Evolutionary conservation across 441 rosid genomes (phyloP), one percentile per base, ranked within the genome.

Genomic region (Erodium texanum): DNA sequence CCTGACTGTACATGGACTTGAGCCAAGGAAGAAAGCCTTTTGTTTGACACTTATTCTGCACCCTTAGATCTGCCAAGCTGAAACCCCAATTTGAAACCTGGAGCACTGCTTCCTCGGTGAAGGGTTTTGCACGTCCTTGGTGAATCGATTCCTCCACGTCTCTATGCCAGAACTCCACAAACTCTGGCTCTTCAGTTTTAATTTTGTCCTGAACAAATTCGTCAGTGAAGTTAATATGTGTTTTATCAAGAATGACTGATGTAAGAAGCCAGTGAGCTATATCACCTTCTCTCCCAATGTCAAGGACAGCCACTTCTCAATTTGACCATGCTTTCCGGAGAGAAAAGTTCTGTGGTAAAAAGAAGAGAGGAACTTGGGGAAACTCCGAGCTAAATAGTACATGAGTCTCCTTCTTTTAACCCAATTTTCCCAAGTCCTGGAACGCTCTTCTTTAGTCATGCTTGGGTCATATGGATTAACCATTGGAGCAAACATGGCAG

Each of bases 71-170:
- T 5, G 82, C 73, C 67, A 87, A 74, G 75, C 71, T 80, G 73
- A 87, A 85, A 15, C 87, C 87, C 93, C 93, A 87, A 27, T 74
- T 80, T 24, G 90, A 81, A 45, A 82, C 86, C 78, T 77, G 82
- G 54, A 85, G 77, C 75, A 70, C 73, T 0, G 83, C 70, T 82
- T 87, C 93, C 77, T 87, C 89, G 10, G 82, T 74, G 73, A 81
- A 84, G 63, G 90, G 90, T 32, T 80, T 81, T 63, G 78, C 6
- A 62, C 74, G 78, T 70, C 86, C 88, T 69, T 85, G 89, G 50
- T 90, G 84, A 62, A 87, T 80, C 1, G 87, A 84, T 70, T 85
- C 90, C 77, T 87, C 93, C 45, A 87, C 93, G 32, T 85, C 80
- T 71, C 93, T 81, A 63, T 79, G 85, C 84, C 87, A 79, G 70